Base-by-base conservation (phyloP, 2,329 filamentous ascomycete species). In the Didymellaceae sp. region DNA sequence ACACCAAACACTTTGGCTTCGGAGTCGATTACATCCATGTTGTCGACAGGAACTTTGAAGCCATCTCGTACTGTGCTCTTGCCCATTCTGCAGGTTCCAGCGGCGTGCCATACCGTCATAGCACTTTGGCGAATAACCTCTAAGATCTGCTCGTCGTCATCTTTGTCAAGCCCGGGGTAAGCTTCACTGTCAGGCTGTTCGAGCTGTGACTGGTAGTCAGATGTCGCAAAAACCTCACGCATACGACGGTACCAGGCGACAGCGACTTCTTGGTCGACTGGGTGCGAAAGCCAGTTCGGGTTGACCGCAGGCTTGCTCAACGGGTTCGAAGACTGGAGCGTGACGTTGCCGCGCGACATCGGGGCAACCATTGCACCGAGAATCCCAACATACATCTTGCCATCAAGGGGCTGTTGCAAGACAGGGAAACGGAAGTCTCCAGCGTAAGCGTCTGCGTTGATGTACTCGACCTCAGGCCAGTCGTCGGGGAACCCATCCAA, bases 271-370 rank as follows among this genome's bases (percentile, higher is more conserved):
- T 63, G 45, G 41, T 76, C 74, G 0, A 58, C 54, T 0, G 58
- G 55, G 20, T 70, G 44, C 3, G 66, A 69, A 10, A 65, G 28
- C 43, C 43, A 46, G 10, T 14, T 14, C 1, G 34, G 43, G 14
- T 39, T 20, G 34, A 46, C 26, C n/a, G 16, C 8, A 0, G 75
- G 74, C 0, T 55, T 45, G 16, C 62, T 62, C 0, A 41, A 16
- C 1, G 62, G 67, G 31, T 69, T 57, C 11, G 62, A 42, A 7
- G 58, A 67, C 0, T 48, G n/a, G 18, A 76, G 66, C 0, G 66
- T 68, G n/a, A 77, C 61, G 18, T 55, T 68, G 3, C 74, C 74
- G 1, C 70, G 66, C 2, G 68, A 73, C 1, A 71, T 47, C 0
- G 75, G 70, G 0, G 70, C 59, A 8, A 72, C 55, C 3, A 76